phyloP scores from a whole-genome alignment of 2,329 filamentous ascomycete species.

The Macrophomina phaseolina region DNA sequence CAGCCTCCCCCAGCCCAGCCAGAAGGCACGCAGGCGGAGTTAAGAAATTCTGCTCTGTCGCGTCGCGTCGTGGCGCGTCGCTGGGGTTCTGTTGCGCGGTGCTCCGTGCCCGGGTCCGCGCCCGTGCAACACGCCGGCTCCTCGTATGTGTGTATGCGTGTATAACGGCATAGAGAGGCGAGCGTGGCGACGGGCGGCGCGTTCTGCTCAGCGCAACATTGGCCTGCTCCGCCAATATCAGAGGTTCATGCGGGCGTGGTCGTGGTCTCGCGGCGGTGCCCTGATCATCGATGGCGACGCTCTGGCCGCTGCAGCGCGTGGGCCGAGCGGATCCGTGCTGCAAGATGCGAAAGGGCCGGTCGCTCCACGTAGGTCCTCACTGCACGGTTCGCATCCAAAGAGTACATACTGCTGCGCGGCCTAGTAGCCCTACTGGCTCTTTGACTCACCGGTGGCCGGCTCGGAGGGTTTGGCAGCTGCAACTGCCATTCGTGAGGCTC shows the following conservation, averaged over 20 bases:
- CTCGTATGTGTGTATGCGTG: no score
- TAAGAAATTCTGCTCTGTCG: background rate
- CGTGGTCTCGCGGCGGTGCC: background rate
- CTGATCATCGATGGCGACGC: constrained; percentile 11
- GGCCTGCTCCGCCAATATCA: background rate
- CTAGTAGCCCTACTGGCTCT: constrained; percentile 1
- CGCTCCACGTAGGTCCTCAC: constrained; percentile 15
- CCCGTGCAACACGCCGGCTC: background rate
- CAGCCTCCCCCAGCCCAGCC: background rate
- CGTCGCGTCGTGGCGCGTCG: no score
- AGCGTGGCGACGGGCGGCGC: background rate
- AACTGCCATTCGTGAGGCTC: constrained; percentile 10
- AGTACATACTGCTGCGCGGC: background rate
- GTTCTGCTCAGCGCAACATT: constrained; percentile 5
- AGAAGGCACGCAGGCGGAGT: background rate
- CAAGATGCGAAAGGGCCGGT: background rate
- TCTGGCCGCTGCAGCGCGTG: constrained; percentile 18
- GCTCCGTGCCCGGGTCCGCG: no score
- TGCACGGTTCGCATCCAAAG: background rate
- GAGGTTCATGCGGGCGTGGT: background rate
- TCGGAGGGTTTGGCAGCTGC: constrained; percentile 7
- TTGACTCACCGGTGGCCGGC: constrained; percentile 21
- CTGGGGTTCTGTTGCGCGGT: background rate
- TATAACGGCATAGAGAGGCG: no score
- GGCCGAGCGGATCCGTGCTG: constrained; percentile 20